A percentile compares a stretch with the other conserved stretches of the same genome.
Conservation (phyloP, 1,139 yeast genomes). For the Fermentozyma sake region DNA sequence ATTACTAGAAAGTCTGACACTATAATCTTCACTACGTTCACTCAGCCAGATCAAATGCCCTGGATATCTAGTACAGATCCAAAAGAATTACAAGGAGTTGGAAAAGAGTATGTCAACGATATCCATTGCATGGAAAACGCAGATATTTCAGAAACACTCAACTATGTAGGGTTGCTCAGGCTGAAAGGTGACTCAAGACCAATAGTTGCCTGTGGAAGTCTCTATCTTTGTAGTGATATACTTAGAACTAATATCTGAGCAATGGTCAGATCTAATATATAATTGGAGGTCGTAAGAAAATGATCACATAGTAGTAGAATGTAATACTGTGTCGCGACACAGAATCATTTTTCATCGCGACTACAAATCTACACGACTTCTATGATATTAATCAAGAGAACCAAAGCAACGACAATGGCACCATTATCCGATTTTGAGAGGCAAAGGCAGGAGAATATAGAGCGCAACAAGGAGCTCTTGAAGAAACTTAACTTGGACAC, state of each 20-base stretch:
- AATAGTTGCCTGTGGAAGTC: conserved; percentile 70
- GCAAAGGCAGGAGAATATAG: conserved; percentile 55
- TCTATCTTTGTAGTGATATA: conserved; percentile 71
- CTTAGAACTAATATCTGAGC: conserved; percentile 26
- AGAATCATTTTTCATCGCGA: no score
- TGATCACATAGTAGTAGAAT: no score
- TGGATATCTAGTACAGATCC: conserved; percentile 59
- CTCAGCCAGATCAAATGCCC: conserved; percentile 83
- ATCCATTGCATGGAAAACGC: conserved; percentile 11
- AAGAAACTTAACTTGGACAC: conserved; percentile 35
- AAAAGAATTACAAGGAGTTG: conserved; percentile 28
- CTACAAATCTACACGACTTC: no score
- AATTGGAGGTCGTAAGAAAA: conserved; percentile 1
- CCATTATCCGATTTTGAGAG: conserved; percentile 60
- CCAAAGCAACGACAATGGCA: no score
- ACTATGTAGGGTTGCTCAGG: no score
- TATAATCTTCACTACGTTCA: conserved; percentile 60
- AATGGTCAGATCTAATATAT: neutral
- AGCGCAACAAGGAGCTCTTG: conserved; percentile 37
- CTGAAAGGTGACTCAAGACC: conserved; percentile 25
- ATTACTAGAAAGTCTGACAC: conserved; percentile 48
- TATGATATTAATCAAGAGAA: no score
- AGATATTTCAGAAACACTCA: conserved; percentile 10
- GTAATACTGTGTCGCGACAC: no score
- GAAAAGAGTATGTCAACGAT: conserved; percentile 27